Base-by-base conservation (phyloP, 2,329 filamentous ascomycete genomes). In the Phialophora chinensis region DNA sequence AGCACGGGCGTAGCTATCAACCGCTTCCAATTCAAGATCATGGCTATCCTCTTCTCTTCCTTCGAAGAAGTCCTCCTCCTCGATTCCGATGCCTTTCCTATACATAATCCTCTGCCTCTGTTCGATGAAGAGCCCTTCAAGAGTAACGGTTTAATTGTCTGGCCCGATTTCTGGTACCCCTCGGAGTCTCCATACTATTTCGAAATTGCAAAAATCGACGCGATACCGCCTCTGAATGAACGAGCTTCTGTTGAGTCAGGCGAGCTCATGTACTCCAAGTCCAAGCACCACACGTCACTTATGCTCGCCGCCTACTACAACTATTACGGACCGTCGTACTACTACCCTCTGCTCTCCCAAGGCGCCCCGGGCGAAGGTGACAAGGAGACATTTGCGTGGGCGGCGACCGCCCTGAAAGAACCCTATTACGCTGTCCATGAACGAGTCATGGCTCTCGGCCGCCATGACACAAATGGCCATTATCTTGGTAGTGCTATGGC, bases 31-130 rank as follows among this genome's bases (percentile, higher is more conserved):
- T 83, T 84, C 77, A 87, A 88, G 73, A 79, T 84, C 44, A 83
- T 87, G 69, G 79, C 85, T 3, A 81, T 88, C 20, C 77, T 88
- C 2, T 84, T 87, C 68, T 87, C 86, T 1, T 83, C 84, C 3
- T 88, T 87, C 69, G 83, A 87, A 72, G 80, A 87, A 61, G 80
- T 86, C 11, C 78, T 88, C 20, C 87, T 86, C 75, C 81, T 88
- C 72, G 86, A 88, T 71, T 83, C 84, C 63, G 85, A 87, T 71
- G 81, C 80, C 67, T 86, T 87, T 71, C 84, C 85, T 12, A 73
- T 82, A 27, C 76, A 79, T 53, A 77, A 83, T 60, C 81, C 82
- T 0, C 53, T 66, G 2, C 66, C 74, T 3, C 74, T 88, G 14
- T 84, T 88, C 69, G 75, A 80, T n/a, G 76, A 79, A 1, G 81